Base-by-base conservation (phyloP, 139 green algal genomes). In the Tetratostichococcus sp. region DNA sequence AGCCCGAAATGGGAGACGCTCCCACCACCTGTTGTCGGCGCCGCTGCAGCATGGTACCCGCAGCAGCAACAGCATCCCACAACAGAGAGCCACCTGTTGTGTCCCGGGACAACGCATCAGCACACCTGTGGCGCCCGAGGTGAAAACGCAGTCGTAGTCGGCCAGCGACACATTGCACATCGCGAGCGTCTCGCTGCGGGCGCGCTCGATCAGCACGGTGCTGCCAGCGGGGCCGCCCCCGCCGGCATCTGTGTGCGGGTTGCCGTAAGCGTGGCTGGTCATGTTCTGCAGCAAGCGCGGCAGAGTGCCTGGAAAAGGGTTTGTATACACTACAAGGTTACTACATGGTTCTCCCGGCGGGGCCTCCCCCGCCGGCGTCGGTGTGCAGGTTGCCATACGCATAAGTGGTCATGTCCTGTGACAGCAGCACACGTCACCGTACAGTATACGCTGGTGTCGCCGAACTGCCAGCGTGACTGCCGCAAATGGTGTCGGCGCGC, bases 101-200 rank as follows among this genome's bases (percentile, higher is more conserved):
- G n/a, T n/a, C n/a, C n/a, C n/a, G n/a, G n/a, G n/a, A n/a, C n/a
- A n/a, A n/a, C n/a, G n/a, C n/a, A n/a, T n/a, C n/a, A n/a, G n/a
- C n/a, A 26, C 21, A 82, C 77, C 77, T 69, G 77, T 82, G 32
- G 77, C 77, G 30, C 77, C 77, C 4, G 77, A 75, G 25, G 72
- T 78, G 62, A 89, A 80, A n/a, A 89, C 73, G 71, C 83, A 89
- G 1, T 70, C 77, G 73, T 89, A 89, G 30, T 85, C 65, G 26
- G 57, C 68, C 1, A 70, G 39, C 30, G 71, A 65, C 1, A 80
- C 85, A 4, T 77, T 76, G 71, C 83, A 89, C 76, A 81, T 77
- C 17, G 65, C 43, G 71, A 89, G 79, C 2, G 82, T 88, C 16
- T 62, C 43, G 25, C 30, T 57, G 11, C 85, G 79, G 1, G 77